Evolutionary conservation across 202 grass and related monocot species (phyloP), one percentile per base, ranked within the genome.

Genomic region (Alloteropsis angusta): DNA sequence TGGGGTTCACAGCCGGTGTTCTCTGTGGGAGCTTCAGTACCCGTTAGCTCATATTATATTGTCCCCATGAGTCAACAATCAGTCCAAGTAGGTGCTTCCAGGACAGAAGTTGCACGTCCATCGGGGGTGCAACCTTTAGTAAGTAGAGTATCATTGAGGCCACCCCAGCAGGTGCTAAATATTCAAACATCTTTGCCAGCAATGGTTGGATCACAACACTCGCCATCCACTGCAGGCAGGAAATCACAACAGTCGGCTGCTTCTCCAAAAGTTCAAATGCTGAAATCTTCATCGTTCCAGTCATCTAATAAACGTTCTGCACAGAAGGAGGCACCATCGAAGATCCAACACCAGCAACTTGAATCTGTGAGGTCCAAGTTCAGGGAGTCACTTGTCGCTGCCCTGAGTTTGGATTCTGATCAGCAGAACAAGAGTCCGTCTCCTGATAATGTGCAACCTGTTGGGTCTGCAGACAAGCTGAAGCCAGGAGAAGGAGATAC

Each of bases 321-420:
- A 74, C 96, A 80, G 32, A 66, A 86, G 70, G 84, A 88, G 21
- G 48, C 60, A 57, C 65, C 69, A 35, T 62, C 59, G 73, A 96
- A 88, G 82, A 76, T 75, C 65, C 85, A 89, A 85, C 68, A 90
- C 39, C 84, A 87, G 65, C 76, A 81, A 70, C 85, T 89, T 79
- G 92, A 91, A 79, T 91, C 88, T 41, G 86, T 99, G 61, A 93
- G 96, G 67, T 96, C 84, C 32, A 99, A 96, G 78, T 77, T 99
- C 57, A 90, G 92, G 66, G 96, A 99, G 74, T 96, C 92, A 53
- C 83, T 99, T 63, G 82, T 77, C 80, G 81, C 87, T 55, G 87
- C 90, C 18, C 72, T 99, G 37, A 76, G 65, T 47, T 73, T 80
- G 47, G 82, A 85, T 81, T 89, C 79, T 75, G 90, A 88, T 66